Evolutionary conservation across 306 rosid genomes (phyloP), one percentile per base, ranked within the genome.

Genomic region (Quercus robur): DNA sequence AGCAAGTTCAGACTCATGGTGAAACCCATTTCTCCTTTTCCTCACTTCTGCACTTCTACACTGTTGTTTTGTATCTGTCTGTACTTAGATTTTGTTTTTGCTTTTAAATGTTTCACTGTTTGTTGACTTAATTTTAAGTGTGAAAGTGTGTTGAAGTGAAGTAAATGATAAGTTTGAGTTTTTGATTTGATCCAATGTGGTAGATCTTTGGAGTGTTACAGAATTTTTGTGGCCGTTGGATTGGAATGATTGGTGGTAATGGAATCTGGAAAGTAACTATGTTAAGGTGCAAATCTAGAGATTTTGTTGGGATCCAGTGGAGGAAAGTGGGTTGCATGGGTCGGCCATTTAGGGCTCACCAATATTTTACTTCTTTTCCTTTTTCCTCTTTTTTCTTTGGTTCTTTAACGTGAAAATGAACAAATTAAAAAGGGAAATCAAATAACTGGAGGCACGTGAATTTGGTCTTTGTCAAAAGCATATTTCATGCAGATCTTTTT

Each of bases 1-100:
- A 95, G 80, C 6, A 95, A 31, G 81, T 95, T 95, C 19, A 93
- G 81, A 26, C 90, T 89, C 99, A 95, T 95, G 11, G 96, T 87
- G 81, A 86, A 87, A 75, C 94, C 94, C 99, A 95, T 94, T 55
- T 77, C 23, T 41, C 11, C 46, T 41, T 8, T 41, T 6, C 2
- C 44, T 38, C 44, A 0, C 44, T 38, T 7, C 46, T 8, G 0
- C 46, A 41, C 46, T 41, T 8, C 46, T 41, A 41, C 12, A 8
- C 46, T 41, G 46, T 41, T 41, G 46, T 41, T 41, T 41, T 5
- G 6, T 30, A 1, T 66, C 17, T 64, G n/a, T 71, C 70, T 56
- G 66, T n/a, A 80, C 44, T 25, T 75, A 56, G 59, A 70, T 41
- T 55, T 13, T 28, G 28, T 15, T 77, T 66, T 17, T 46, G 63